Conservation (phyloP, 139 green algal species). For the Trebouxia sp. region DNA sequence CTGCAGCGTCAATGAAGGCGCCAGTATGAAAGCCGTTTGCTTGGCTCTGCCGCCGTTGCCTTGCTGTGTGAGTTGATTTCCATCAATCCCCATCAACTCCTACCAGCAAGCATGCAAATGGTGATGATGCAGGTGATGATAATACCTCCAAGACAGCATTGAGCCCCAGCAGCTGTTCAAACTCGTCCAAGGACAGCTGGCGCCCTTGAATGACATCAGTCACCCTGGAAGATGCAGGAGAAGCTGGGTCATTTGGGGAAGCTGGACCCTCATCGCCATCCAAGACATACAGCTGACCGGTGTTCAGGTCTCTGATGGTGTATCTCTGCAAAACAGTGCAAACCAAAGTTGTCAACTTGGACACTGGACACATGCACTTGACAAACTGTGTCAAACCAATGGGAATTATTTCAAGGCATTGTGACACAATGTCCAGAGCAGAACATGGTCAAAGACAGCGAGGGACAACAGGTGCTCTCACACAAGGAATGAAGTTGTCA, state of each 20-base stretch:
- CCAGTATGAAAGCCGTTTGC: too few species aligned
- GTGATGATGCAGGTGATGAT: too few species aligned
- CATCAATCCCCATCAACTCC: too few species aligned
- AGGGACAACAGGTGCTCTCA: too few species aligned
- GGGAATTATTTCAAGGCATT: neutral
- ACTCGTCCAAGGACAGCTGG: constrained; percentile 46
- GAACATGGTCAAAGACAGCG: too few species aligned
- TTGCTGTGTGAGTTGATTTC: too few species aligned
- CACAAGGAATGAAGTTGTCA: too few species aligned
- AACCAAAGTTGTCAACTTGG: neutral
- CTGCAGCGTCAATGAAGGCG: too few species aligned
- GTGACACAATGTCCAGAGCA: too few species aligned
- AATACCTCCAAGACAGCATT: neutral
- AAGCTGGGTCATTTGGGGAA: neutral
- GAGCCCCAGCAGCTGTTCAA: constrained; percentile 45
- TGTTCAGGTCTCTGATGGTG: constrained; percentile 47
- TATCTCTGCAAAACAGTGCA: constrained; percentile 33
- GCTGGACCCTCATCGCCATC: constrained; percentile 22
- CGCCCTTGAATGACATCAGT: constrained; percentile 40
- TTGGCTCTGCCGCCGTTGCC: too few species aligned
- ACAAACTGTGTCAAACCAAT: neutral
- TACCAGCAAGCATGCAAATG: too few species aligned
- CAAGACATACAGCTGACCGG: constrained; percentile 44
- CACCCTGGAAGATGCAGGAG: constrained; percentile 10
- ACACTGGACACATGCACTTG: neutral